Evolutionary conservation across 2,329 filamentous ascomycete genomes (phyloP), one percentile per base, ranked within the genome.

Genomic region (Aphanocladium album): DNA sequence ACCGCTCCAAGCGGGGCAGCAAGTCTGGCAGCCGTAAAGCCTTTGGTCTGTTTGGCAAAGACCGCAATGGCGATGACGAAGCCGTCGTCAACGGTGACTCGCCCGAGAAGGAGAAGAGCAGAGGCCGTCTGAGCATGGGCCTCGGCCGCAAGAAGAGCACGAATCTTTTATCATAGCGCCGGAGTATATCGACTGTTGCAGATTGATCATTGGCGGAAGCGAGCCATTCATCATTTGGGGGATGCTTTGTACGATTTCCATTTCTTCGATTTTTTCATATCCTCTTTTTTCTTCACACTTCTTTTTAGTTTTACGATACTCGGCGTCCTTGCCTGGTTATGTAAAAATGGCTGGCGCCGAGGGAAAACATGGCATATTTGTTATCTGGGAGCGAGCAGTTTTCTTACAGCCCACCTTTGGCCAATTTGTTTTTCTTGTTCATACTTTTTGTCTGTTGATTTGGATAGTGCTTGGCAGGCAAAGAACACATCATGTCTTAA

Each of bases 1-100:
- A 84, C 67, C 81, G 90, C 49, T 86, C 89, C 64, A 84, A 87
- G 66, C 82, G 87, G 59, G 85, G 85, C 11, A 91, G 88, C 72
- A 93, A 90, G 77, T 92, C 90, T 64, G 83, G 96, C 77, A 84
- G 89, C 53, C 85, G 88, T 64, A 91, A 89, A 73, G 89, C 89
- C 66, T 87, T 90, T 68, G 83, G 82, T 35, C 89, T 90, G 69
- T 75, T 88, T 41, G 78, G 80, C 67, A 85, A 83, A 63, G 80
- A 76, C 70, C 67, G 71, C 58, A 70, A 72, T 56, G 67, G 68
- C 47, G 71, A 76, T 46, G 63, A 67, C 59, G 56, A 51, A 64
- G 64, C 54, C 8, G n/a, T 41, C n/a, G 23, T 41, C 43, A 72
- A 69, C 66, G 65, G 64, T 61, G 68, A 69, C 41, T 63, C 65